Conservation (phyloP, 495 filamentous ascomycete genomes). For the Lentithecium fluviatile region DNA sequence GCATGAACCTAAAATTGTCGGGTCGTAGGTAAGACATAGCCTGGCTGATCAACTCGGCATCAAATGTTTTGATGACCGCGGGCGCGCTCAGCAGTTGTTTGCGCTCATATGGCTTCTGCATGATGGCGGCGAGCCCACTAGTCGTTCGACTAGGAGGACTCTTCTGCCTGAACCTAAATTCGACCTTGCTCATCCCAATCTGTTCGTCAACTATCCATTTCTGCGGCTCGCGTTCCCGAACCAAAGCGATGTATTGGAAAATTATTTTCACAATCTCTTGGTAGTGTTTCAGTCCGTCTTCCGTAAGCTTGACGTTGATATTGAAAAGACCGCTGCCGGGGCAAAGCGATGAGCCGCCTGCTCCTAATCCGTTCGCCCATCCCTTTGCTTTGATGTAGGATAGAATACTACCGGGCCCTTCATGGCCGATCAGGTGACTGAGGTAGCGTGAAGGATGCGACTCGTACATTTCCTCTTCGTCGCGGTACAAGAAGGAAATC, state of each 20-base stretch:
- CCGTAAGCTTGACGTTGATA: constrained; percentile 75
- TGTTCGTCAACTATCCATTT: constrained; percentile 93
- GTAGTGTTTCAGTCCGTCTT: constrained; percentile 82
- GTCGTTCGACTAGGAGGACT: constrained; percentile 83
- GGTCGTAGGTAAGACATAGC: constrained; percentile 73
- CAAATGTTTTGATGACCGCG: constrained; percentile 71
- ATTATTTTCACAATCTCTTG: constrained; percentile 81
- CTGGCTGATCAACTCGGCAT: constrained; percentile 70
- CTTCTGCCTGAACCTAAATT: constrained; percentile 95
- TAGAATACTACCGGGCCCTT: constrained; percentile 94
- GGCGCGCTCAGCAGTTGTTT: constrained; percentile 81
- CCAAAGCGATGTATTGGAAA: constrained; percentile 91
- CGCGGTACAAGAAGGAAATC: constrained; percentile 83
- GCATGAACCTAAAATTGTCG: constrained; percentile 82
- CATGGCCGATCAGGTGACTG: constrained; percentile 91
- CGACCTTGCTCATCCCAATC: constrained; percentile 82
- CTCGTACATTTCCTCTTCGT: constrained; percentile 81
- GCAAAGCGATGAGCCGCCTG: constrained; percentile 73
- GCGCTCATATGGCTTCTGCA: constrained; percentile 86
- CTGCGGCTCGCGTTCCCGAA: constrained; percentile 76
- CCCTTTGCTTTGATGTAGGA: constrained; percentile 93
- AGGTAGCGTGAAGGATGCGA: constrained; percentile 87
- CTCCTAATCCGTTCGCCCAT: constrained; percentile 85
- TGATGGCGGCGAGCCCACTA: constrained; percentile 72
- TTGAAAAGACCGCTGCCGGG: constrained; percentile 84